Evolutionary conservation across 192 early-diverging fungal genomes (phyloP).

Genomic region (Coemansia sp.): DNA sequence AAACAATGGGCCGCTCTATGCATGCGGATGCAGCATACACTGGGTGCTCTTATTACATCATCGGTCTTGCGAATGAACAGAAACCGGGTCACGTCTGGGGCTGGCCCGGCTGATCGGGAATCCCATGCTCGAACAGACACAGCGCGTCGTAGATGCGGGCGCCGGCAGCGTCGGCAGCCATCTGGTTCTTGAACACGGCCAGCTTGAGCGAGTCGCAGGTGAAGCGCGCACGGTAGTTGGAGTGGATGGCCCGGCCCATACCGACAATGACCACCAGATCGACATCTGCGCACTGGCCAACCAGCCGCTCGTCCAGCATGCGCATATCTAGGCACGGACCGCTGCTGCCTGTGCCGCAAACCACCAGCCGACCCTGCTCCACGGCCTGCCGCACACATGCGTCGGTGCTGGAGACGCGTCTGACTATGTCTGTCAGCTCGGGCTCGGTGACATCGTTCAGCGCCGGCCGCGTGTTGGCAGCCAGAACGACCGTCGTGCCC

Average conservation of each 20-base stretch:
- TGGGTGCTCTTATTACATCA: too few species aligned
- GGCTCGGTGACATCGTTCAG: conserved; percentile 77
- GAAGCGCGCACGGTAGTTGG: conserved; percentile 71
- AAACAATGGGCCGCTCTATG: too few species aligned
- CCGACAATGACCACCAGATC: conserved; percentile 81
- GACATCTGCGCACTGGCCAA: conserved; percentile 48
- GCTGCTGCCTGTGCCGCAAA: conserved; percentile 68
- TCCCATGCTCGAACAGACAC: conserved; percentile 30
- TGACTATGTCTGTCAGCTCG: conserved; percentile 61
- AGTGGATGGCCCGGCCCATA: conserved; percentile 81
- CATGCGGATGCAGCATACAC: too few species aligned
- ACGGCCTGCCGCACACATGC: conserved; percentile 30
- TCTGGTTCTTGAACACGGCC: conserved; percentile 78
- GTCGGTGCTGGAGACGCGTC: conserved; percentile 49
- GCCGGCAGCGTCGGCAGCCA: conserved; percentile 64
- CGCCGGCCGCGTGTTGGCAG: conserved; percentile 72
- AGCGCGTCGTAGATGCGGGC: conserved; percentile 73
- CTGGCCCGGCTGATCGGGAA: neutral
- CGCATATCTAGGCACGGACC: conserved; percentile 73
- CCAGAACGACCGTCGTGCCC: conserved; percentile 64
- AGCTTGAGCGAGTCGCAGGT: conserved; percentile 72
- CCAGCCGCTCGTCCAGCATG: conserved; percentile 64
- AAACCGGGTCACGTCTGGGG: neutral
- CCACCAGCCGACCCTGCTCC: conserved; percentile 40
- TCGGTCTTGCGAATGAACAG: too few species aligned